Percentiles rank a stretch among this genome's conserved stretches.
phyloP scores from a whole-genome alignment of 306 rosid species.

The Pyrus betulifolia region DNA sequence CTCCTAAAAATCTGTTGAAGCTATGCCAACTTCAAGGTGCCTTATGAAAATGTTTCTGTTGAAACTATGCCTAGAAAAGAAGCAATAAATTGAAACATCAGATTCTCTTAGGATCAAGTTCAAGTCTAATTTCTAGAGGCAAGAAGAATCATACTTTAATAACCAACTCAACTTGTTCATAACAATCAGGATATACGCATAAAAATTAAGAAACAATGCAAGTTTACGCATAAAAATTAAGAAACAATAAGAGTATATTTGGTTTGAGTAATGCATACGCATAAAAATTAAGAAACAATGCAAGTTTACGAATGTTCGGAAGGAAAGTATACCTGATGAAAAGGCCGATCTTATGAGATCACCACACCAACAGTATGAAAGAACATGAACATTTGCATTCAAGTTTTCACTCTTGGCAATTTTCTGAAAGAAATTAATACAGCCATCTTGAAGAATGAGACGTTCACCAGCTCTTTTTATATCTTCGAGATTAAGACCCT shows the following conservation, averaged over 20 bases:
- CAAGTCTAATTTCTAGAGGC: background rate
- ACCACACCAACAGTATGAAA: conserved; percentile 98
- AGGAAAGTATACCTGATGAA: conserved; percentile 59
- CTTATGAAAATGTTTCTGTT: background rate
- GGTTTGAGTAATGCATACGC: too few relatives aligned
- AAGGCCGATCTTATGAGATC: conserved; percentile 89
- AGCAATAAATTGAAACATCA: background rate
- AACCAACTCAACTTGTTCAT: background rate
- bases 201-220: too few relatives aligned
- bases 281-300: background rate
- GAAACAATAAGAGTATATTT: too few relatives aligned
- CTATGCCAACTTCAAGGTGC: background rate
- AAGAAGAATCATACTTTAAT: background rate
- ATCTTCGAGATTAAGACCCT: conserved; percentile 83
- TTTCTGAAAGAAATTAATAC: conserved; percentile 63
- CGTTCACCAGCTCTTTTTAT: conserved; percentile 93
- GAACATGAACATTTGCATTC: conserved; percentile 68
- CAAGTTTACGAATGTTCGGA: background rate
- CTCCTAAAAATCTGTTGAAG: background rate
- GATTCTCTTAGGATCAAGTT: background rate
- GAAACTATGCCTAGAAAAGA: background rate
- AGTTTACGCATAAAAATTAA: background rate
- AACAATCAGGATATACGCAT: background rate
- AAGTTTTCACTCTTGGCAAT: conserved; percentile 53
- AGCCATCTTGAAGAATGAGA: conserved; percentile 80